phyloP scores from a whole-genome alignment of 495 filamentous ascomycete species.

The Penicillium atrosanguineum region DNA sequence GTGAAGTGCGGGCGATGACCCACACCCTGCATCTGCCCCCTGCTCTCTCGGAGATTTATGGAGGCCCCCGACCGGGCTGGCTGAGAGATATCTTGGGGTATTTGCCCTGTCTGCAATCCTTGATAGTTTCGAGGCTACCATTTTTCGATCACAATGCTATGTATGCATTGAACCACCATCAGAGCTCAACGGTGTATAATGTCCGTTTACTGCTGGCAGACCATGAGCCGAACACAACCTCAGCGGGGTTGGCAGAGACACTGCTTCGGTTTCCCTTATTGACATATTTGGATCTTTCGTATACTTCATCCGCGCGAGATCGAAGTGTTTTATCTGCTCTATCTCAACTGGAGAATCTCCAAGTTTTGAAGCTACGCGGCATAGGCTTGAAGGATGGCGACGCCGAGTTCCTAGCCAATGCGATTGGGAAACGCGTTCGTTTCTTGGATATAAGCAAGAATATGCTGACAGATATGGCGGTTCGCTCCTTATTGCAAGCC shows the following conservation, averaged over 20 bases:
- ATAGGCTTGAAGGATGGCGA: slow-evolving; percentile 57
- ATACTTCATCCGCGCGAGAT: slow-evolving; percentile 55
- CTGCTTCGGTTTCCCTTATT: slow-evolving; percentile 53
- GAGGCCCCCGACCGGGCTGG: slow-evolving; percentile 59
- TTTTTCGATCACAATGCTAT: slow-evolving; percentile 66
- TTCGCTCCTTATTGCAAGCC: slow-evolving; percentile 48
- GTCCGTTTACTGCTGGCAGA: slow-evolving; percentile 58
- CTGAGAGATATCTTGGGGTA: slow-evolving; percentile 59
- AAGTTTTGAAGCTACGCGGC: slow-evolving; percentile 58
- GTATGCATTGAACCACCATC: slow-evolving; percentile 39
- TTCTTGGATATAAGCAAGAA: slow-evolving; percentile 62
- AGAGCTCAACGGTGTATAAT: slow-evolving; percentile 29
- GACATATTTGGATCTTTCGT: slow-evolving; percentile 61
- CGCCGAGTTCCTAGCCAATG: slow-evolving; percentile 50
- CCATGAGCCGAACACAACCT: slow-evolving; percentile 56
- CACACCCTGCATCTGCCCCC: slow-evolving; percentile 68
- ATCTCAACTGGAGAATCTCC: slow-evolving; percentile 46
- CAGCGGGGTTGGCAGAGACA: slow-evolving; percentile 49
- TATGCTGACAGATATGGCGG: slow-evolving; percentile 53
- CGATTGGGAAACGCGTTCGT: slow-evolving; percentile 51
- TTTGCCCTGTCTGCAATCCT: slow-evolving; percentile 57
- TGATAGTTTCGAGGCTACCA: slow-evolving; percentile 59
- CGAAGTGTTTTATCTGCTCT: slow-evolving; percentile 44
- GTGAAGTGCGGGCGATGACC: slow-evolving; percentile 53
- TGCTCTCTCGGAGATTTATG: slow-evolving; percentile 64